Base-by-base conservation (phyloP, 176 grass and related monocot genomes). In the Eremochloa ophiuroides region DNA sequence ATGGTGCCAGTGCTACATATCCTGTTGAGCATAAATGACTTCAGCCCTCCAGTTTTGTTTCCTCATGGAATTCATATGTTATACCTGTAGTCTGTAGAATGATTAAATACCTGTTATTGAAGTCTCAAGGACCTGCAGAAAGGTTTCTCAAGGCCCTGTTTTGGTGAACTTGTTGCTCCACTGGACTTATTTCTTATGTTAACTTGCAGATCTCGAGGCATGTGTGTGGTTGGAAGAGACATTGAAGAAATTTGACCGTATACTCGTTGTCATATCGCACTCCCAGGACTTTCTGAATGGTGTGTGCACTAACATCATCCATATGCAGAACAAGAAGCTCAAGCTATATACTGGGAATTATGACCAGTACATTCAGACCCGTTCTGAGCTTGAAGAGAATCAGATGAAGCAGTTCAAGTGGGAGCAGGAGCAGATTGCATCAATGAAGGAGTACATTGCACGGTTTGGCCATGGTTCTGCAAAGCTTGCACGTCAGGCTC, bases 321-420 rank as follows among this genome's bases (percentile, higher is more conserved):
- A 98, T 81, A 98, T 98, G 95, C 95, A 98, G 90, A 94, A 40
- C 79, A 98, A 87, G 84, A 91, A 23, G 53, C 90, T 98, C 9
- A 98, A 94, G 84, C 40, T 98, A 14, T 98, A 94, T 74, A 91
- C 92, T 58, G 95, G 95, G 11, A 98, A 98, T 33, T 94, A 94
- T 37, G 95, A 98, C 75, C 92, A 92, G n/a, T 97, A 94, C 0
- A 79, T 92, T 51, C 94, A 97, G 84, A 97, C 92, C 63, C 91
- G 92, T 15, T 80, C 92, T 34, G 94, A 97, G 74, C 87, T 94
- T 17, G 94, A 97, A 76, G 94, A 92, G 76, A 97, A 97, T 64
- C 94, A 97, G 80, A 97, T 94, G 92, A 97, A 94, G 73, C 94
- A 94, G 87, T 97, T 94, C 78, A 97, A 72, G 82, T 97, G 94